Evolutionary conservation across 768 basidiomycete species (phyloP).

Genomic region (Crassisporium funariophilum): DNA sequence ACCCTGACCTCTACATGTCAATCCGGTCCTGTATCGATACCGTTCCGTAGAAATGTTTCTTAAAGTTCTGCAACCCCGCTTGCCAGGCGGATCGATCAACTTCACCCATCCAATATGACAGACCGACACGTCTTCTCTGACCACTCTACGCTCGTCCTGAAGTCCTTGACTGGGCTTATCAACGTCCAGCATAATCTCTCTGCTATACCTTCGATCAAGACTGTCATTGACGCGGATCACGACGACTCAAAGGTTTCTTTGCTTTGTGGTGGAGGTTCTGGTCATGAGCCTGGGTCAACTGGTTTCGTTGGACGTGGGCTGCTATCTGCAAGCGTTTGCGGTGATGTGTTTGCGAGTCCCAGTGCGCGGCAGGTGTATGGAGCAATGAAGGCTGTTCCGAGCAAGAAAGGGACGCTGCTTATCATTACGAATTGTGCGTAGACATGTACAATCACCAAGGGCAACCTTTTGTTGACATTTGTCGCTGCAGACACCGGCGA

Average conservation of each 20-base stretch:
- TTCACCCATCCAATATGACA: neutral
- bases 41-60: neutral
- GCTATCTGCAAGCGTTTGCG: slow-evolving; percentile 3
- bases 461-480: neutral
- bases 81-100: neutral
- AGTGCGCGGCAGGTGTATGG: slow-evolving; percentile 7
- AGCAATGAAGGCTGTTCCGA: neutral
- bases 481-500: slow-evolving; percentile 1
- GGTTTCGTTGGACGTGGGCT: slow-evolving; percentile 4
- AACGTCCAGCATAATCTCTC: slow-evolving; percentile 3
- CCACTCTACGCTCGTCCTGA: slow-evolving; percentile 1
- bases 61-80: neutral
- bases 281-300: slow-evolving; percentile 2
- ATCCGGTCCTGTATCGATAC: neutral
- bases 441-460: no score
- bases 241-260: slow-evolving; percentile 2
- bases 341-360: slow-evolving; percentile 4
- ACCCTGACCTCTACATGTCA: no score
- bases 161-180: neutral
- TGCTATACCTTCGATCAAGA: slow-evolving; percentile 1
- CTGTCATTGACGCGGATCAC: slow-evolving; percentile 3
- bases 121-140: slow-evolving; percentile 5
- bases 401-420: slow-evolving; percentile 2
- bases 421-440: slow-evolving; percentile 6
- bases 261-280: slow-evolving; percentile 1